Evolutionary conservation across 2,329 filamentous ascomycete species (phyloP).

Genomic region (Thielaviopsis cerberus): DNA sequence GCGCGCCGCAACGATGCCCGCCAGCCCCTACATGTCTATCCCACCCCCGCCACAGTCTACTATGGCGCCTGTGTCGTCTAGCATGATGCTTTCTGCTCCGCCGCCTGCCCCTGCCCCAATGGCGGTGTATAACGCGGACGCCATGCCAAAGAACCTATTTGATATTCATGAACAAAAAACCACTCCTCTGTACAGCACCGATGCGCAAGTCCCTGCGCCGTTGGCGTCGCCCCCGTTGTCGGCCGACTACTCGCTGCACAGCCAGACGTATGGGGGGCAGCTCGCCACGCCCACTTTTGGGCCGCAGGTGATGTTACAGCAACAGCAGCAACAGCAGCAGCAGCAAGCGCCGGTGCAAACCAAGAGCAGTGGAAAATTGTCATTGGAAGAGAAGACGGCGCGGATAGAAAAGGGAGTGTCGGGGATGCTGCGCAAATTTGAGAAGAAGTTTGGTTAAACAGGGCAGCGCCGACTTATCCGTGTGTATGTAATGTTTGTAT

Average conservation of each 20-base stretch:
- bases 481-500: background rate
- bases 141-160: conserved; percentile 4
- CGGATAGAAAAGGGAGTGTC: conserved; percentile 51
- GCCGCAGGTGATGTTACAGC: background rate
- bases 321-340: background rate
- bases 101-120: conserved; percentile 13
- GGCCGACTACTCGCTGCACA: conserved; percentile 41
- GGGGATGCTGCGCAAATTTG: conserved; percentile 58
- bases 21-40: conserved; percentile 14
- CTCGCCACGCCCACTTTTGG: background rate
- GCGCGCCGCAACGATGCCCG: conserved; percentile 30
- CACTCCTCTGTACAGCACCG: background rate
- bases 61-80: conserved; percentile 13
- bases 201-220: conserved; percentile 15
- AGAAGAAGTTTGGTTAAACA: conserved; percentile 47
- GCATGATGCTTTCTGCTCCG: conserved; percentile 10
- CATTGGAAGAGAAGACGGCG: conserved; percentile 46
- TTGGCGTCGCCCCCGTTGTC: conserved; percentile 15
- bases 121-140: conserved; percentile 11
- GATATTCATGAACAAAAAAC: conserved; percentile 2
- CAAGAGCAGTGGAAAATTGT: conserved; percentile 22
- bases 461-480: background rate
- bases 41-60: conserved; percentile 21
- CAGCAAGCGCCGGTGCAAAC: background rate
- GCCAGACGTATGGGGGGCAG: conserved; percentile 42